A percentile compares a stretch with the other conserved stretches of the same genome.
These are phyloP conservation scores for Draba incana DNA, from an alignment of 345 rosid species.

Conservation along the genomic window DNA sequence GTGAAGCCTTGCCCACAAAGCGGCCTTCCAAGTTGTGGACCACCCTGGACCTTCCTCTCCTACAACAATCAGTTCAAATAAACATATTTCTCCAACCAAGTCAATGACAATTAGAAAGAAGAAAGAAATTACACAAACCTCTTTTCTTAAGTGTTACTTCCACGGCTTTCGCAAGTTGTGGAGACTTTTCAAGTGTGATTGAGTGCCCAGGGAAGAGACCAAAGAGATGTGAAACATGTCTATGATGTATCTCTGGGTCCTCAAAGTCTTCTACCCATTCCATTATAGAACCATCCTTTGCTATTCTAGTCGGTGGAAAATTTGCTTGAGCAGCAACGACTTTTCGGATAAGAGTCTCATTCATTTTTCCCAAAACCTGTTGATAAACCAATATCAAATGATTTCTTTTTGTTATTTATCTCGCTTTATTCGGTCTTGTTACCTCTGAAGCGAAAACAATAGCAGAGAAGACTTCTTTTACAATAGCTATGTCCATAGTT, in stretches of 20 bases:
- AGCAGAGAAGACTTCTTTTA: conserved; percentile 72
- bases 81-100: neutral
- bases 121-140: conserved; percentile 51
- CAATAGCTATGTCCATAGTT: conserved; percentile 92
- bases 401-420: neutral
- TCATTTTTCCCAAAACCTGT: conserved; percentile 64
- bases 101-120: conserved; percentile 27
- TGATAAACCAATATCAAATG: conserved; percentile 5
- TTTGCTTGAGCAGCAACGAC: conserved; percentile 64
- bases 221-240: conserved; percentile 90
- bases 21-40: conserved; percentile 90
- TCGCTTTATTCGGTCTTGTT: conserved; percentile 26
- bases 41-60: conserved; percentile 98
- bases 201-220: conserved; percentile 94
- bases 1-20: conserved; percentile 85
- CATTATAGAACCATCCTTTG: conserved; percentile 89
- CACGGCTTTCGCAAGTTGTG: conserved; percentile 79
- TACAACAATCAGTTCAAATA: conserved; percentile 34
- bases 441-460: conserved; percentile 87
- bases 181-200: conserved; percentile 62
- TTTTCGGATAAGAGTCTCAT: conserved; percentile 58
- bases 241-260: conserved; percentile 81
- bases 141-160: conserved; percentile 66
- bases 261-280: conserved; percentile 93
- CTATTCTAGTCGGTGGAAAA: conserved; percentile 69